Base-by-base conservation (phyloP, 106 monocot species). In the Dioscorea alata region DNA sequence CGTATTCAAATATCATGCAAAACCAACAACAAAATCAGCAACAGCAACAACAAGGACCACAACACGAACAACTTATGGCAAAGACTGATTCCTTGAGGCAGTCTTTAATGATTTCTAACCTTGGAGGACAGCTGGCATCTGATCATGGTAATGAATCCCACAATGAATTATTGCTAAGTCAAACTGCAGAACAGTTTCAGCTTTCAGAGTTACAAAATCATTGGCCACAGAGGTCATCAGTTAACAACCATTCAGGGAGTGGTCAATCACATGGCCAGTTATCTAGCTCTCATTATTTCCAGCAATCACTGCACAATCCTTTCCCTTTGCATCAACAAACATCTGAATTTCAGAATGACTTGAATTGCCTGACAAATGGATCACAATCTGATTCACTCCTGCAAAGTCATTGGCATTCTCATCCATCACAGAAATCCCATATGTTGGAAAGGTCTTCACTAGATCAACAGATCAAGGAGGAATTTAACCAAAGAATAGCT, bases 381-480 rank as follows among this genome's bases (percentile, higher is more conserved):
- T 78, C 78, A 68, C 84, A 81, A 42, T n/a, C 85, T 49, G 79
- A 83, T 13, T 68, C 57, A 21, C 64, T 76, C 22, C 52, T 72
- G 62, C 94, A 78, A 48, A 62, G 65, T 62, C 78, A 85, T 23
- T 86, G 81, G 85, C 66, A 66, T 59, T 69, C 84, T 32, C 86
- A 83, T 49, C 35, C 65, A 34, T 63, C 54, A 71, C 75, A 76
- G 42, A 80, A 82, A 75, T 51, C 79, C 15, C 75, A 75, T 12
- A 51, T 52, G 34, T 48, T 62, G 63, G 71, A 81, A 24, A 85
- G 79, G 65, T 35, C 75, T 28, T 72, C 73, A 49, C 70, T 74
- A 67, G 68, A 82, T 6, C 59, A 80, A 22, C 75, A 84, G 23
- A 75, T 83, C 8, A 84, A 84, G 18, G 81, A 87, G 69, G 84